phyloP scores from a whole-genome alignment of 331 rosid species.

The Acacia concinna region DNA sequence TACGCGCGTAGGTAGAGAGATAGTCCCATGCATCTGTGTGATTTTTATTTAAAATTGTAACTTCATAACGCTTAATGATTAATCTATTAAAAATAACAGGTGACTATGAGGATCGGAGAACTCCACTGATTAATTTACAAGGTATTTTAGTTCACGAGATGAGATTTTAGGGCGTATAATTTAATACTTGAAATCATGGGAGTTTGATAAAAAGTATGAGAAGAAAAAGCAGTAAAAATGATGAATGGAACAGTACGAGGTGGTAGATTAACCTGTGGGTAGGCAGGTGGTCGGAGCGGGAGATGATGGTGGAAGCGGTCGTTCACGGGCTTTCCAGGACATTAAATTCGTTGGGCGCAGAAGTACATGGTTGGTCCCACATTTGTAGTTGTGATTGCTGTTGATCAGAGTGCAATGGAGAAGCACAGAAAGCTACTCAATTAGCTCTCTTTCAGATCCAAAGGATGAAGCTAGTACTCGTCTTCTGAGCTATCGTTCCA shows the following conservation, averaged over 20 bases:
- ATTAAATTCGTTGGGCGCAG: background rate
- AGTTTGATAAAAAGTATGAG: no score
- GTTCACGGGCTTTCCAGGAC: constrained; percentile 47
- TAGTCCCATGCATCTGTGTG: background rate
- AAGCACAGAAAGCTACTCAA: background rate
- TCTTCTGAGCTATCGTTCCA: background rate
- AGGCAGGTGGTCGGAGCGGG: constrained; percentile 1
- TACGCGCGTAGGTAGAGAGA: background rate
- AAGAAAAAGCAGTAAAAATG: background rate
- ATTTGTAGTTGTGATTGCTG: background rate
- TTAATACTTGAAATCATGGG: background rate
- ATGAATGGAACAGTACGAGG: background rate
- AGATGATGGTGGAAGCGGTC: constrained; percentile 31
- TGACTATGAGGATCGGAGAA: background rate
- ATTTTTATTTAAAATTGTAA: no score
- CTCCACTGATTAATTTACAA: background rate
- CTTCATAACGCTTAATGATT: background rate
- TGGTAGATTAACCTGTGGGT: constrained; percentile 15
- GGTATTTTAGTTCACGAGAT: background rate
- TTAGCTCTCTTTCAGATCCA: background rate
- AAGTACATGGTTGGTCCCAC: constrained; percentile 5
- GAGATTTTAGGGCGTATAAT: background rate
- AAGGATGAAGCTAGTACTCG: background rate
- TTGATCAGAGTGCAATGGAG: background rate
- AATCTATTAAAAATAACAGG: background rate